Base-by-base conservation (phyloP, 2,329 filamentous ascomycete species). In the Apiospora marii region DNA sequence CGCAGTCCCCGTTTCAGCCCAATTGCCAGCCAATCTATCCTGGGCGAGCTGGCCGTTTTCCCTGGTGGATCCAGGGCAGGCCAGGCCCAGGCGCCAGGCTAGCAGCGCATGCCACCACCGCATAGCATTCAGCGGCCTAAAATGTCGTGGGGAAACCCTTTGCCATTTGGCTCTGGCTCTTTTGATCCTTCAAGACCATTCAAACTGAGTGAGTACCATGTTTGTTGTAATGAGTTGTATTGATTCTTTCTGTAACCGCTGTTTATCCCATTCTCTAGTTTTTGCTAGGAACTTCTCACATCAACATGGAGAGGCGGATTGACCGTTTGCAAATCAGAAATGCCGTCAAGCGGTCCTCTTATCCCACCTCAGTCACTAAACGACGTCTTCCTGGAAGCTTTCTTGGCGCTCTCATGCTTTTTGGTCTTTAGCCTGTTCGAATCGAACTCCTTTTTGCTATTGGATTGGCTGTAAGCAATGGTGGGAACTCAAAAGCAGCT, bases 381-480 rank as follows among this genome's bases (percentile, higher is more conserved):
- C 12, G 69, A 72, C 27, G 41, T 83, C 77, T 80, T 83, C 22
- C 87, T 83, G 41, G 77, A 82, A 71, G 86, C 82, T 75, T 90
- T 90, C 80, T 89, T 90, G 10, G 80, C 81, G 74, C 86, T 85
- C 22, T 82, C 80, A 13, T 84, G 77, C 77, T 87, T 89, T 78
- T 90, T 90, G 19, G 82, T 77, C 73, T 80, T 83, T 30, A 90
- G 74, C 37, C 88, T 82, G 1, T 79, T 76, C 24, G 84, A 82
- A 58, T 87, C 83, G 64, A 87, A 88, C 3, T 80, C 76, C 71
- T 85, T 86, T 71, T 85, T 83, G 70, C 87, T 89, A 67, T 41
- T n/a, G 58, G 41, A n/a, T 41, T 34, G 67, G 53, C n/a, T 48
- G 67, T 78, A 48, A 77, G 75, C 70, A 27, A 71, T 61, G 58